These are phyloP conservation scores for Pseudonitzschia pungens DNA, from an alignment of 108 stramenopile species.

Conservation along the genomic window DNA sequence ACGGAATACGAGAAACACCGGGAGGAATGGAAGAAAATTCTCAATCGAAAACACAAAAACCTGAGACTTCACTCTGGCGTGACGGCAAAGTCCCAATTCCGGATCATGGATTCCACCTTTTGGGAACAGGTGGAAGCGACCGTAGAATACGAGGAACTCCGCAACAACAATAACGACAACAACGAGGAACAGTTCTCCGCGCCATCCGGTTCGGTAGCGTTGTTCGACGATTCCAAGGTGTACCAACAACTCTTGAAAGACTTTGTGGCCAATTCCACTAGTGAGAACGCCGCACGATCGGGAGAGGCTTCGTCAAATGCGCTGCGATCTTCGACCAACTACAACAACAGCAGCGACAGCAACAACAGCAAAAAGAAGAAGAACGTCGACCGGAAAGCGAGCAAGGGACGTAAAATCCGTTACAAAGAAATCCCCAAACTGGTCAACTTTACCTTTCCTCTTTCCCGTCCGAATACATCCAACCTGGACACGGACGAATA, in stretches of 20 bases:
- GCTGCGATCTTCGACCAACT: slow-evolving; percentile 34
- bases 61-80: slow-evolving; percentile 53
- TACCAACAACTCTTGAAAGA: slow-evolving; percentile 93
- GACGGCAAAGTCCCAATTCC: slow-evolving; percentile 42
- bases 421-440: slow-evolving; percentile 88
- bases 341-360: slow-evolving; percentile 45
- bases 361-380: slow-evolving; percentile 40
- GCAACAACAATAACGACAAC: slow-evolving; percentile 14
- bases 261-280: slow-evolving; percentile 43
- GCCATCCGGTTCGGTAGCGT: not conserved
- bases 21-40: slow-evolving; percentile 50
- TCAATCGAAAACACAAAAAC: slow-evolving; percentile 64
- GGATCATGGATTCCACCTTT: slow-evolving; percentile 47
- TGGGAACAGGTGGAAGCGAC: slow-evolving; percentile 62
- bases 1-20: slow-evolving; percentile 54
- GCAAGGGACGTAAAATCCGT: slow-evolving; percentile 93
- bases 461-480: slow-evolving; percentile 50
- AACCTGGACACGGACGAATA: slow-evolving; percentile 73
- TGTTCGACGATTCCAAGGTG: slow-evolving; percentile 87
- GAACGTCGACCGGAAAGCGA: slow-evolving; percentile 86
- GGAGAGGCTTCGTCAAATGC: slow-evolving; percentile 41
- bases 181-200: slow-evolving; percentile 5
- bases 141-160: slow-evolving; percentile 43
- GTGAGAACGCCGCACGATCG: slow-evolving; percentile 12
- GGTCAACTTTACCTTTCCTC: slow-evolving; percentile 93